Base-by-base conservation (phyloP, 1,284 basidiomycete species). In the Puccinia triticina region DNA sequence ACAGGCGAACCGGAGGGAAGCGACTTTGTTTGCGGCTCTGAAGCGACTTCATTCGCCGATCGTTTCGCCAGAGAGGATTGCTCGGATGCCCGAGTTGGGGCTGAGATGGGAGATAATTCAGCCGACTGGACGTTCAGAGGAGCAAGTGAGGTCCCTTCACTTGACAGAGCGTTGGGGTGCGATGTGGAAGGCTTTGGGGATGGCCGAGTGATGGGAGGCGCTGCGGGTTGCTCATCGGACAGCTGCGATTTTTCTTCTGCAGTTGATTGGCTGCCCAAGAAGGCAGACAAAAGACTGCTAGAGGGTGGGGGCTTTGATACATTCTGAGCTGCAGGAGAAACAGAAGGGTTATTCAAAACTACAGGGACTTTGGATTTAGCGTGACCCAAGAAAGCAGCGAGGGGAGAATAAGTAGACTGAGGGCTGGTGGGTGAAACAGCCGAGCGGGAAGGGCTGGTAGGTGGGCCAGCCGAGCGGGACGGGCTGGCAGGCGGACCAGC, bases 341-440 rank as follows among this genome's bases (percentile, higher is more conserved):
- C 40, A 21, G 73, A 34, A 12, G 61, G 16, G 46, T 55, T 53
- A 53, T 16, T 69, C 14, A 37, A 59, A 46, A 46, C 73, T 75
- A 18, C 10, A 18, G 55, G 21, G 12, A 37, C 40, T 0, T n/a
- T 23, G 7, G 67, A 32, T 32, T 71, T 81, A 66, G 71, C 5
- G 7, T 64, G 50, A 29, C 79, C 79, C 32, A 81, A 67, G 71
- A 81, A 81, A 40, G 79, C 79, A 26, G 79, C 79, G 29, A 81
- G 55, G 18, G 79, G 79, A 23, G 79, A 81, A 53, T 81, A 81
- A 74, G 69, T 48, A 11, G 71, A 57, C 40, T 59, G 46, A 59
- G 26, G 55, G 26, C 43, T 57, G 18, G 29, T 1, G 18, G 75
- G 29, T 43, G 75, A 23, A 66, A 37, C 14, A 40, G 23, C 18